A percentile compares a stretch with the other conserved stretches of the same genome.
Conservation (phyloP, 1,284 basidiomycete genomes). For the Heterobasidion occidentale region DNA sequence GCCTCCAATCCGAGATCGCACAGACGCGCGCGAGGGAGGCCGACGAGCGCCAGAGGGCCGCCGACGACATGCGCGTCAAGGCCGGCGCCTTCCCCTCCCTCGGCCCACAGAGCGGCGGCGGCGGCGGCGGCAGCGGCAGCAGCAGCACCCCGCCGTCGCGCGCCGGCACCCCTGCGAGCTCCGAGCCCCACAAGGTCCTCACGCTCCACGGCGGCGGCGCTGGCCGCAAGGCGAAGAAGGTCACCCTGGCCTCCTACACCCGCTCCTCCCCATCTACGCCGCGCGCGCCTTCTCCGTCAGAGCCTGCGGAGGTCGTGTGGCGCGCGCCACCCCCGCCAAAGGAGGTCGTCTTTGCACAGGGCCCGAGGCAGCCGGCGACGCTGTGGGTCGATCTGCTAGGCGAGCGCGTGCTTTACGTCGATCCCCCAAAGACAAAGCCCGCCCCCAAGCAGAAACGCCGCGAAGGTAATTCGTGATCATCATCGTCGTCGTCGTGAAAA, state of each 20-base stretch:
- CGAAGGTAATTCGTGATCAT: no score
- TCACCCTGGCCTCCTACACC: not conserved
- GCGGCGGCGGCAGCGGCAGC: no score
- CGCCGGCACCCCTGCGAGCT: no score
- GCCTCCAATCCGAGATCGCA: conserved; percentile 36
- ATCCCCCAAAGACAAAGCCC: not conserved
- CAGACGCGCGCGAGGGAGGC: conserved; percentile 40
- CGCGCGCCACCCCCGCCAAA: not conserved
- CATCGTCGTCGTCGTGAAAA: no score
- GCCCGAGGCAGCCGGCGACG: not conserved
- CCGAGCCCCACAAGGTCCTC: not conserved
- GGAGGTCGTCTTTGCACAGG: not conserved
- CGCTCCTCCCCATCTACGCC: not conserved
- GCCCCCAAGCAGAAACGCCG: no score
- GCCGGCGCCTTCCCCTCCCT: conserved; percentile 60
- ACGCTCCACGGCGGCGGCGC: not conserved
- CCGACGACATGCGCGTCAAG: conserved; percentile 38
- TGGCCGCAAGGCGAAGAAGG: not conserved
- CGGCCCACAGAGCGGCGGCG: not conserved
- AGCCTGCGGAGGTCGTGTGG: not conserved
- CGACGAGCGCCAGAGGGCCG: conserved; percentile 32
- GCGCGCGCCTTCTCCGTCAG: not conserved
- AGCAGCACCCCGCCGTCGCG: not conserved
- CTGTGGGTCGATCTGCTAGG: not conserved
- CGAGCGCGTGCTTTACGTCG: not conserved